These are phyloP conservation scores for Coprinellus aureogranulatus DNA, from an alignment of 768 basidiomycete genomes.

Conservation along the genomic window DNA sequence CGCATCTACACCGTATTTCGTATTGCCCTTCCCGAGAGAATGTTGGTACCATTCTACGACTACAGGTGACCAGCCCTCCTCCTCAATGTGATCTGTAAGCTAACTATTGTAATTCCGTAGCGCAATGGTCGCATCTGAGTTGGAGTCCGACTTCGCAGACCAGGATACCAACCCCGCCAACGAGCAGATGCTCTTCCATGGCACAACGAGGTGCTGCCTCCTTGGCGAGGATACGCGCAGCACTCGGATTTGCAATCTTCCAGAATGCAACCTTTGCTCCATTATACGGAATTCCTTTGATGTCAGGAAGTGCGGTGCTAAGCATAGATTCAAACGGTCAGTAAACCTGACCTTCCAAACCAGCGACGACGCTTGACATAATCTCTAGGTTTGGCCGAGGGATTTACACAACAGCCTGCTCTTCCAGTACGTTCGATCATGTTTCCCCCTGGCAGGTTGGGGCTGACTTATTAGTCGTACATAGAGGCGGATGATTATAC, in stretches of 20 bases:
- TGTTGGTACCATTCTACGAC: slow-evolving; percentile 41
- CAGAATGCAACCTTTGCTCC: slow-evolving; percentile 54
- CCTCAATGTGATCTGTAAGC: not conserved
- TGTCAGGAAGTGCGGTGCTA: slow-evolving; percentile 52
- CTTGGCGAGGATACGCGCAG: slow-evolving; percentile 52
- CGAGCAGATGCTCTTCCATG: slow-evolving; percentile 65
- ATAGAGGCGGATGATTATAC: slow-evolving; percentile 69
- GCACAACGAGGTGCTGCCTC: slow-evolving; percentile 58
- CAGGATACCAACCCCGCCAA: slow-evolving; percentile 34
- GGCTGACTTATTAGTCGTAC: not conserved
- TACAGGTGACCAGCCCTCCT: slow-evolving; percentile 36
- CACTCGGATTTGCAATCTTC: slow-evolving; percentile 45
- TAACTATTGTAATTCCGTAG: slow-evolving; percentile 19
- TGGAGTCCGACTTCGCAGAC: slow-evolving; percentile 11
- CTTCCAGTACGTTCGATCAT: slow-evolving; percentile 60
- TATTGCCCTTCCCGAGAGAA: slow-evolving; percentile 44
- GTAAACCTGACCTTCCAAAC: not conserved
- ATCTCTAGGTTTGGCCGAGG: slow-evolving; percentile 61
- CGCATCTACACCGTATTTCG: slow-evolving; percentile 50
- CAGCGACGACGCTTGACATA: not conserved
- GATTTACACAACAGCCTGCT: slow-evolving; percentile 65
- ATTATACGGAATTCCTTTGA: slow-evolving; percentile 62
- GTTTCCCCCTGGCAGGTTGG: not conserved
- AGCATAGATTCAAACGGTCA: slow-evolving; percentile 11
- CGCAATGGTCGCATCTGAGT: slow-evolving; percentile 27